Evolutionary conservation across 805 yeast species (phyloP).

Genomic region (Pichia thaimueangensis): DNA sequence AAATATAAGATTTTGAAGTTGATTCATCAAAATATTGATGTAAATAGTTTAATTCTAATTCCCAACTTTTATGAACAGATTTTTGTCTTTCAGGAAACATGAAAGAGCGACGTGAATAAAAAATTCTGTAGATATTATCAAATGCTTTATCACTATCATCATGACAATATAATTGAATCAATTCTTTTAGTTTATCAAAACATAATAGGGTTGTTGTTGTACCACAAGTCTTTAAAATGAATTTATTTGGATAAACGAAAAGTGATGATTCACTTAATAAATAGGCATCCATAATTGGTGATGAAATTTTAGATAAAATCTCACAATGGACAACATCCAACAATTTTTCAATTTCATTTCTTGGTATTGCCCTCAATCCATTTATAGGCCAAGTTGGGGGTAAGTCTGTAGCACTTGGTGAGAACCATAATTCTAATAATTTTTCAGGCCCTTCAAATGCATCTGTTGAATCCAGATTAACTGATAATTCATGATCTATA

Average conservation of each 20-base stretch:
- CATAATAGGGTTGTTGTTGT: conserved; percentile 88
- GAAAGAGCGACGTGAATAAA: conserved; percentile 86
- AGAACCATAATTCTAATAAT: conserved; percentile 84
- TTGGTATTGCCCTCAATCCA: conserved; percentile 60
- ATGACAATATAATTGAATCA: conserved; percentile 36
- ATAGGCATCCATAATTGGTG: conserved; percentile 68
- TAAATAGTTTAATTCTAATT: conserved; percentile 65
- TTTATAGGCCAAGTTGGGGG: conserved; percentile 33
- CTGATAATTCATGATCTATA: conserved; percentile 76
- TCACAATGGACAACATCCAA: conserved; percentile 84
- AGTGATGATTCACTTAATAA: conserved; percentile 83
- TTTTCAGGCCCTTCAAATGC: conserved; percentile 99
- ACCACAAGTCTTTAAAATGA: conserved; percentile 91
- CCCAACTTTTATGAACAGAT: conserved; percentile 80
- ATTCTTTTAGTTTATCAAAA: conserved; percentile 54
- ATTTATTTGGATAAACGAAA: conserved; percentile 80
- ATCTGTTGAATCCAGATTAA: conserved; percentile 74
- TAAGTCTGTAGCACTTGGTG: conserved; percentile 37
- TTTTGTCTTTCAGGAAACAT: conserved; percentile 87
- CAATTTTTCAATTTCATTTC: conserved; percentile 61
- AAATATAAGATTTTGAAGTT: conserved; percentile 56
- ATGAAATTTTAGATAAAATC: conserved; percentile 70
- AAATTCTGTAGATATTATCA: conserved; percentile 50
- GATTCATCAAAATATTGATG: conserved; percentile 59
- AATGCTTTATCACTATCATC: conserved; percentile 33